phyloP scores from a whole-genome alignment of 768 basidiomycete species.

The Crepidotus variabilis region DNA sequence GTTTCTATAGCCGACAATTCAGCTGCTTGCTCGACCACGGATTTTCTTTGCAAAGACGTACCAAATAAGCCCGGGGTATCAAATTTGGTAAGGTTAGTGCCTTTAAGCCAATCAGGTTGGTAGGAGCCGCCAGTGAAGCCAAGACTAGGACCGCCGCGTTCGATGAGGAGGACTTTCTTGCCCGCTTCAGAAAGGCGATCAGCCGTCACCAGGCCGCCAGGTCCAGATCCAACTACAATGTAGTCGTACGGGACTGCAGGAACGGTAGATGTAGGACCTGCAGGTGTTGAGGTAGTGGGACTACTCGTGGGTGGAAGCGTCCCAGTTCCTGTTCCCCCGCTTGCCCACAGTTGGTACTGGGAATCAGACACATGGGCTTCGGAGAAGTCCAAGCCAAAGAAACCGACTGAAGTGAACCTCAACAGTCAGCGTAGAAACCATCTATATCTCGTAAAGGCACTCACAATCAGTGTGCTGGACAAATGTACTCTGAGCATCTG shows the following conservation, averaged over 20 bases:
- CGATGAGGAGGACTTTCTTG: slow-evolving; percentile 59
- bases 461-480: slow-evolving; percentile 57
- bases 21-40: no score
- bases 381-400: slow-evolving; percentile 50
- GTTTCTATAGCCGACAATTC: no score
- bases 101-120: slow-evolving; percentile 44
- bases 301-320: slow-evolving; percentile 24
- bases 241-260: slow-evolving; percentile 48
- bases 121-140: slow-evolving; percentile 57
- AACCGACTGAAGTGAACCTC: slow-evolving; percentile 39
- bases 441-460: slow-evolving; percentile 9
- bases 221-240: slow-evolving; percentile 55
- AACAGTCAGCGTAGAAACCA: no score
- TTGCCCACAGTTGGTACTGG: slow-evolving; percentile 47
- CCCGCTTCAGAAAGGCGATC: slow-evolving; percentile 58
- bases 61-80: slow-evolving; percentile 61
- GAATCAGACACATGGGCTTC: slow-evolving; percentile 41
- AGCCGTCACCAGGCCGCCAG: slow-evolving; percentile 55
- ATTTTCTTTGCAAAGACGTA: no score
- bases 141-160: slow-evolving; percentile 62
- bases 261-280: slow-evolving; percentile 25
- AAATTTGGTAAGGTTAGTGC: slow-evolving; percentile 55
- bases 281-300: slow-evolving; percentile 33
- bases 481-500: slow-evolving; percentile 49
- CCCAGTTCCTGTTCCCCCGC: slow-evolving; percentile 41